Base-by-base conservation (phyloP, 768 basidiomycete genomes). In the Pisolithus microcarpus region DNA sequence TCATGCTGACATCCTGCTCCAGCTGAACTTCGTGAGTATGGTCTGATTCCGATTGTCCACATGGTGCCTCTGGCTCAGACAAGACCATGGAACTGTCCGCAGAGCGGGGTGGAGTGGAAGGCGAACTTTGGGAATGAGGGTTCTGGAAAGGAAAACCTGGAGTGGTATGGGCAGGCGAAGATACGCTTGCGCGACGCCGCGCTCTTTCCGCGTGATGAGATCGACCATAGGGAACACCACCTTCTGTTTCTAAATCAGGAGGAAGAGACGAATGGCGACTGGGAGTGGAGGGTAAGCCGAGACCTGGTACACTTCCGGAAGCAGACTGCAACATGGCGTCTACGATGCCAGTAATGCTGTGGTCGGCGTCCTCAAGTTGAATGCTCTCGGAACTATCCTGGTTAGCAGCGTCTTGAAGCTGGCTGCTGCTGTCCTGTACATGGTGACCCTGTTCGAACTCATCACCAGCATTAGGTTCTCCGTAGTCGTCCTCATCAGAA, bases 331-430 rank as follows among this genome's bases (percentile, higher is more conserved):
- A 73, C 73, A 87, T 82, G 49, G 84, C 77, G 42, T 87, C 80
- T 18, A 87, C 84, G 26, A 85, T 73, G n/a, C 83, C 81, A 9
- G 80, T 81, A 56, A 87, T 80, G 61, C 82, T 85, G 50, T 74
- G 65, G 53, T 65, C 71, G n/a, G 59, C 53, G 46, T 78, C 75
- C n/a, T 68, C 71, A 23, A 75, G 60, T 34, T 72, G 69, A 43
- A 72, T 65, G 44, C 71, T 73, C 45, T 76, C 79, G 54, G 76
- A 76, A 48, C 30, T 58, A 44, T 47, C 38, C 7, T 58, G 55
- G 28, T 65, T 56, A 13, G 28, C 16, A 4, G 40, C 53, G 31
- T 60, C 40, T 9, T 18, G 19, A 15, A 34, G 18, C 19, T 37
- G 42, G 11, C 19, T 11, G 15, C 23, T 10, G 13, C 43, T 28